These are phyloP conservation scores for Hymenoscyphus infarciens DNA, from an alignment of 2,329 filamentous ascomycete genomes.

Conservation along the genomic window DNA sequence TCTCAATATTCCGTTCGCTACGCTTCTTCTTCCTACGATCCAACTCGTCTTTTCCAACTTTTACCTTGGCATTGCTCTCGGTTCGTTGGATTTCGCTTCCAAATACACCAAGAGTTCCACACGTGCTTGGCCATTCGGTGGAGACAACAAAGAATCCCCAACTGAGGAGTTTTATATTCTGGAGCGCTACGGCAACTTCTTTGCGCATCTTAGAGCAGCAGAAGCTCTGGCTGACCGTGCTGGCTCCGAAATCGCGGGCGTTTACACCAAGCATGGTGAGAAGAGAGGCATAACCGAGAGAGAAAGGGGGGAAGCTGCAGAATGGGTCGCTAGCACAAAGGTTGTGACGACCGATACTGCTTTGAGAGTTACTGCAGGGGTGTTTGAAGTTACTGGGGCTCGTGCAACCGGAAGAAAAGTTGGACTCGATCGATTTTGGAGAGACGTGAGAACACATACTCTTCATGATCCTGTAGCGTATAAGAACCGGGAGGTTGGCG, in stretches of 20 bases:
- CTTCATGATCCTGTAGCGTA: conserved; percentile 66
- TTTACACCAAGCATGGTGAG: conserved; percentile 44
- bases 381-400: conserved; percentile 62
- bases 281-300: conserved; percentile 46
- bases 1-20: conserved; percentile 51
- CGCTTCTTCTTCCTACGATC: conserved; percentile 58
- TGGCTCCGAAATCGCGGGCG: conserved; percentile 44
- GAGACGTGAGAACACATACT: conserved; percentile 62
- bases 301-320: conserved; percentile 57
- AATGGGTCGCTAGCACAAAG: conserved; percentile 60
- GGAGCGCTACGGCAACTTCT: conserved; percentile 60
- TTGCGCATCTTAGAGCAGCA: conserved; percentile 58
- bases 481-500: conserved; percentile 60
- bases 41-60: conserved; percentile 66
- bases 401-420: conserved; percentile 55
- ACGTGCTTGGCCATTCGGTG: conserved; percentile 61
- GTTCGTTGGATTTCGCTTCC: conserved; percentile 52
- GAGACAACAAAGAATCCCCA: conserved; percentile 54
- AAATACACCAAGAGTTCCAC: conserved; percentile 56
- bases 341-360: conserved; percentile 59
- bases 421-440: conserved; percentile 62
- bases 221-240: conserved; percentile 56
- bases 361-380: conserved; percentile 53
- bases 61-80: conserved; percentile 60
- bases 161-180: conserved; percentile 65